A percentile compares a stretch with the other conserved stretches of the same genome.
These are phyloP conservation scores for Aspergillus terreus DNA, from an alignment of 2,329 filamentous ascomycete genomes.

Conservation along the genomic window DNA sequence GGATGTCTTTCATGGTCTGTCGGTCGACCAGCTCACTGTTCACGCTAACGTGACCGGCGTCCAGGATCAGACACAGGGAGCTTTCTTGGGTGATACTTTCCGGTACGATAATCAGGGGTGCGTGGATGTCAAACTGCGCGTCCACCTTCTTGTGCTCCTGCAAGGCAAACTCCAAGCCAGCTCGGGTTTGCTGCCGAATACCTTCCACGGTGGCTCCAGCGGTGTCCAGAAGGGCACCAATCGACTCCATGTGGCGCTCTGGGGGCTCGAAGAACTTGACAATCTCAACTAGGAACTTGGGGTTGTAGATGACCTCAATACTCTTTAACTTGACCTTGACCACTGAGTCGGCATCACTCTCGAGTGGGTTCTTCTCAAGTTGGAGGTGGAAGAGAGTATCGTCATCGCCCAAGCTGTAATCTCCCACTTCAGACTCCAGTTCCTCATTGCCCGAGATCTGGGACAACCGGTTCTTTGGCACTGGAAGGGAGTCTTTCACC, in stretches of 20 bases:
- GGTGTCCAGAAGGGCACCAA: conserved; percentile 89
- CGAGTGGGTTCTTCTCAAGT: conserved; percentile 91
- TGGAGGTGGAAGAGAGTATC: conserved; percentile 90
- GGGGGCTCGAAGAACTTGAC: conserved; percentile 95
- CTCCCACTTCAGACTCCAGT: conserved; percentile 36
- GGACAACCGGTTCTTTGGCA: conserved; percentile 44
- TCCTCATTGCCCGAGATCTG: conserved; percentile 30
- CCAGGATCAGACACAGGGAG: conserved; percentile 86
- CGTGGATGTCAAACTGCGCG: conserved; percentile 90
- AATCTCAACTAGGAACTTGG: conserved; percentile 83
- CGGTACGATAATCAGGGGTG: conserved; percentile 91
- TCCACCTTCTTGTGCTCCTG: conserved; percentile 99
- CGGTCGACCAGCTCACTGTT: conserved; percentile 92
- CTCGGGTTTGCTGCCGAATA: conserved; percentile 88
- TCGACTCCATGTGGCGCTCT: conserved; percentile 97
- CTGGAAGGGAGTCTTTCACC: conserved; percentile 77
- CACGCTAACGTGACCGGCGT: conserved; percentile 93
- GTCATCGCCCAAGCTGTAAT: conserved; percentile 45
- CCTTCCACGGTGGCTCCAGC: conserved; percentile 95
- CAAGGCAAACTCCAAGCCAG: conserved; percentile 90
- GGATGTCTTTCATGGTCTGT: conserved; percentile 81
- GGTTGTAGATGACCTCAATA: conserved; percentile 96
- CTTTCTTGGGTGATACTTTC: conserved; percentile 80
- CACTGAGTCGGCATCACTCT: conserved; percentile 86
- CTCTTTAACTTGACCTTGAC: conserved; percentile 89